Percentiles rank a stretch among this genome's conserved stretches.
phyloP scores from a whole-genome alignment of 768 basidiomycete genomes.

The Hericium coralloides region DNA sequence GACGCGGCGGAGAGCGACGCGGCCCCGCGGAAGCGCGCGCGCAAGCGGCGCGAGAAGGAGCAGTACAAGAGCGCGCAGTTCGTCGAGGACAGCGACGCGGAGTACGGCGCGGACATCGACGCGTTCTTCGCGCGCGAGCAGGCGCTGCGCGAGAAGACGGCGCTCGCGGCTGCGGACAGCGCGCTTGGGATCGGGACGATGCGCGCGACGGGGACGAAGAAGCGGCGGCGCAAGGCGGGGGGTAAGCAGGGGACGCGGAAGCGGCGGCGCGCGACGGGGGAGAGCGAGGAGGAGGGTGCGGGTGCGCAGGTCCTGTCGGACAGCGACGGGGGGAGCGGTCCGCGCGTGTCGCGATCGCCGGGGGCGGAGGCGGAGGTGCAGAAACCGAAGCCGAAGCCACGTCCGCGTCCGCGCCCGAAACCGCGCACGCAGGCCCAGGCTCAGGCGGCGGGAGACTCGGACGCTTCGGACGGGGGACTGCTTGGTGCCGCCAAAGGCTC shows the following conservation, averaged over 20 bases:
- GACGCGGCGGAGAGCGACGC: constrained; percentile 26
- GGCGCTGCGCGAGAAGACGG: constrained; percentile 43
- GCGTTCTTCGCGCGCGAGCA: constrained; percentile 76
- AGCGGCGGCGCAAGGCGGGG: constrained; percentile 42
- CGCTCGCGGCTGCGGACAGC: constrained; percentile 31
- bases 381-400: background rate
- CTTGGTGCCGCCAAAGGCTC: background rate
- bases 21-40: constrained; percentile 28
- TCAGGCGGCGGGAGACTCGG: background rate
- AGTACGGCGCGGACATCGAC: constrained; percentile 64
- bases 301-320: constrained; percentile 14
- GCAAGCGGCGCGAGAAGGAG: constrained; percentile 59
- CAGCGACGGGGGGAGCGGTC: constrained; percentile 16
- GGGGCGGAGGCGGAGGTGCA: background rate
- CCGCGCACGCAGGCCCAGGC: background rate
- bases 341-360: background rate
- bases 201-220: constrained; percentile 42
- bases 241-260: constrained; percentile 38
- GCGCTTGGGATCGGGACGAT: constrained; percentile 36
- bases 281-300: background rate
- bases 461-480: no score
- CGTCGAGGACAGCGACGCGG: constrained; percentile 86
- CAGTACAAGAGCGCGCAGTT: constrained; percentile 85
- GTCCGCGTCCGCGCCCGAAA: background rate
- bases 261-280: constrained; percentile 22